Evolutionary conservation across 2,329 filamentous ascomycete genomes (phyloP), one percentile per base, ranked within the genome.

Genomic region (Cytospora piceae): DNA sequence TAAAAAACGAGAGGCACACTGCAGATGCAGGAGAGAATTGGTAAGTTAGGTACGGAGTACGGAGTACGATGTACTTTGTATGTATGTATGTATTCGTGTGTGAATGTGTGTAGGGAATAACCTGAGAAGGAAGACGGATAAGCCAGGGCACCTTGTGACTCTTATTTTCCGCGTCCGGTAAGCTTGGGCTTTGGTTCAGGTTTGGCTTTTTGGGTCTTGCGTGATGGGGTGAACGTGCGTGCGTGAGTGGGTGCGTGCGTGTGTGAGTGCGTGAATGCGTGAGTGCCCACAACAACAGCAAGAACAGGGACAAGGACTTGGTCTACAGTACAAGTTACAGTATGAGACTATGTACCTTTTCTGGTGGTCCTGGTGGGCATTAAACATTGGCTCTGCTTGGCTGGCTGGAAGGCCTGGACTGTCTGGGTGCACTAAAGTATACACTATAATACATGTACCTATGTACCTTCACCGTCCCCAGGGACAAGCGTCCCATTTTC

Each of bases 1-100:
- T 53, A 24, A 49, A 49, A 63, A 63, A 63, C 60, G 60, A 63
- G 53, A 57, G 60, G 49, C 60, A 63, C 60, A 54, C 56, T 63
- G 60, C 60, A 57, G 60, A 63, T 29, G 34, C 37, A 63, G 53
- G 52, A 55, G 32, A 37, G 46, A 53, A 31, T 42, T 31, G 42
- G 20, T 34, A 14, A 27, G n/a, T 24, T 54, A 9, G 20, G 20
- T 31, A 31, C n/a, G 49, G 24, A 54, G 15, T 32, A 22, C 29
- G 46, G 29, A 24, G 57, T 52, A 49, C n/a, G 11, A 20, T 31
- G 49, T 31, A 46, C 14, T 57, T 39, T 49, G 34, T 61, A 32
- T 51, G 31, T 22, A 34, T 32, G 59, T 39, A 22, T 27, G 59
- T 61, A 49, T 22, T 29, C 46, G 39, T 61, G 59, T 49, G 29